Conservation (phyloP, 306 rosid genomes). For the Lathyrus oleraceus region DNA sequence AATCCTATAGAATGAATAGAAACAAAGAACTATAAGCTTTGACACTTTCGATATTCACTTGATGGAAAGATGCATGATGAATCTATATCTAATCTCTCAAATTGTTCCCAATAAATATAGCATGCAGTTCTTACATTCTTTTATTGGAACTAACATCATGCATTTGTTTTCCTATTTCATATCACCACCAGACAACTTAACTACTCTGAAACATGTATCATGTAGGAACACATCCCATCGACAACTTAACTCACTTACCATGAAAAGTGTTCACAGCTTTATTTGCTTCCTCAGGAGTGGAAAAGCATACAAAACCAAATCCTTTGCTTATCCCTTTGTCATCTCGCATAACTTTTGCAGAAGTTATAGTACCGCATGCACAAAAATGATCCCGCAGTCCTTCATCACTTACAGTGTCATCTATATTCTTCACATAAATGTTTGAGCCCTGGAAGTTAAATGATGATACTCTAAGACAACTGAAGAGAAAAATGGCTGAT, state of each 20-base stretch:
- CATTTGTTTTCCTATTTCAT: constrained; percentile 33
- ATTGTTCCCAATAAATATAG: constrained; percentile 17
- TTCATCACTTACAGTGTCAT: constrained; percentile 67
- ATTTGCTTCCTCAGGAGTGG: constrained; percentile 81
- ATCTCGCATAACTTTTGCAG: constrained; percentile 78
- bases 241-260: constrained; percentile 49
- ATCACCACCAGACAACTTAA: background rate
- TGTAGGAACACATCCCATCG: background rate
- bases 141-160: constrained; percentile 8
- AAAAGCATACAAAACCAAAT: constrained; percentile 89
- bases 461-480: constrained; percentile 23
- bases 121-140: background rate
- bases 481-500: constrained; percentile 9
- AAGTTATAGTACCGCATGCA: constrained; percentile 78
- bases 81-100: background rate
- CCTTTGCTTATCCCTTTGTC: constrained; percentile 81
- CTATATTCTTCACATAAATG: constrained; percentile 85
- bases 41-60: background rate
- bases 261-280: constrained; percentile 81
- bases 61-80: background rate
- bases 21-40: constrained; percentile 11
- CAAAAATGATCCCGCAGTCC: constrained; percentile 65
- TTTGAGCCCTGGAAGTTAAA: constrained; percentile 66
- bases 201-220: background rate
- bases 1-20: background rate